A percentile compares a stretch with the other conserved stretches of the same genome.
These are phyloP conservation scores for Colletotrichum truncatum DNA, from an alignment of 2,329 filamentous ascomycete species.

Conservation along the genomic window DNA sequence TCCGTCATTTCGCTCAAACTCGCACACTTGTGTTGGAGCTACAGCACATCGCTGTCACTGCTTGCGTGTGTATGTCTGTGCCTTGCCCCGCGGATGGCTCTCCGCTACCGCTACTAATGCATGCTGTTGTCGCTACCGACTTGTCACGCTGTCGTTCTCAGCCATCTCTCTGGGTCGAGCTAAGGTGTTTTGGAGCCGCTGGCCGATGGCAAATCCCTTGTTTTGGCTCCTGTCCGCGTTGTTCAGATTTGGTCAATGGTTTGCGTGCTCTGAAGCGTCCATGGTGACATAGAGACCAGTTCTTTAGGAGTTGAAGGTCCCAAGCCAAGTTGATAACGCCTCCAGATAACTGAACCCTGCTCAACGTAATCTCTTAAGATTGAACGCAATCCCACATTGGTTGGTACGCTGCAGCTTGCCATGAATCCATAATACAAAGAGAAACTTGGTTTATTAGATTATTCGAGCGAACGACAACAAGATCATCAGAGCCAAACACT, in stretches of 20 bases:
- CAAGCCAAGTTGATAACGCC: neutral
- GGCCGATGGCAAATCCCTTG: neutral
- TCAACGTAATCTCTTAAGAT: conserved; percentile 22
- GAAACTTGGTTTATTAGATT: neutral
- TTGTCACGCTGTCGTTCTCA: neutral
- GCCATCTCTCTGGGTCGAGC: neutral
- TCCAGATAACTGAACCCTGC: conserved; percentile 20
- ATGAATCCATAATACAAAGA: neutral
- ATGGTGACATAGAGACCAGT: neutral
- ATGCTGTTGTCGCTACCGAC: neutral
- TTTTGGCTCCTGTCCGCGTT: neutral
- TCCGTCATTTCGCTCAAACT: neutral
- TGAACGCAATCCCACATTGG: conserved; percentile 21
- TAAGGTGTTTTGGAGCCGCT: neutral
- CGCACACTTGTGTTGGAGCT: neutral
- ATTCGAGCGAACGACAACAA: neutral
- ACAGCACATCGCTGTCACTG: neutral
- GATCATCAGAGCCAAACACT: neutral
- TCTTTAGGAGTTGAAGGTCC: neutral
- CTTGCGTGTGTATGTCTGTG: neutral
- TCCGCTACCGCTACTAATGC: neutral
- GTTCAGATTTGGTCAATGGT: too few species aligned
- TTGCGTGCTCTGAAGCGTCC: neutral
- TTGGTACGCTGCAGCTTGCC: conserved; percentile 16
- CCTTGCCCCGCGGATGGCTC: neutral